Evolutionary conservation across 1,284 basidiomycete species (phyloP).

Genomic region (Pseudomicrostroma phylloplanum): DNA sequence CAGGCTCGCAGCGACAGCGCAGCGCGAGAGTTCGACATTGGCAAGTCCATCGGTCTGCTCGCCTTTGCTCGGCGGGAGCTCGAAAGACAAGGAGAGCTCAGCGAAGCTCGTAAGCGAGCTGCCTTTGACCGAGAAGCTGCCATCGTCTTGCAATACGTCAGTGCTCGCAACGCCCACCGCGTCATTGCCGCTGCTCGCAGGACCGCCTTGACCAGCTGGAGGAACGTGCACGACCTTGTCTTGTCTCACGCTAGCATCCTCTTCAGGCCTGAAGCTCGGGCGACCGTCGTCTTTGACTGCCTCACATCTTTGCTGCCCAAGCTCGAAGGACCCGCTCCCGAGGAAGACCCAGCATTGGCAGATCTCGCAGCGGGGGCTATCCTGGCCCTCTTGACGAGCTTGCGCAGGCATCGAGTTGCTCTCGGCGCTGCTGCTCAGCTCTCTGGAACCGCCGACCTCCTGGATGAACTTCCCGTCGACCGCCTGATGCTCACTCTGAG

Average conservation of each 20-base stretch:
- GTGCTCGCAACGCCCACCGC: slow-evolving; percentile 42
- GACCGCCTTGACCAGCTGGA: slow-evolving; percentile 38
- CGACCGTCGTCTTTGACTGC: slow-evolving; percentile 38
- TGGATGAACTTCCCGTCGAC: slow-evolving; percentile 55
- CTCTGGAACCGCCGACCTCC: slow-evolving; percentile 38
- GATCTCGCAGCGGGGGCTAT: slow-evolving; percentile 75
- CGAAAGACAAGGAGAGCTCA: slow-evolving; percentile 31
- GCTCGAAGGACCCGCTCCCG: slow-evolving; percentile 26
- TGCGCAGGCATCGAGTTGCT: slow-evolving; percentile 51
- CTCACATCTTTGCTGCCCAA: slow-evolving; percentile 40
- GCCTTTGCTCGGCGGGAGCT: slow-evolving; percentile 22
- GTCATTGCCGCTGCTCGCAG: slow-evolving; percentile 33
- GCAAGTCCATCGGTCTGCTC: slow-evolving; percentile 57
- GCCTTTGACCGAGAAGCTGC: slow-evolving; percentile 38
- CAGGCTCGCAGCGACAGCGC: slow-evolving; percentile 64
- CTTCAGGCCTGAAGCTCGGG: slow-evolving; percentile 36
- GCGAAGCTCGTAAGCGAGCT: slow-evolving; percentile 26
- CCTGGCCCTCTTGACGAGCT: slow-evolving; percentile 72
- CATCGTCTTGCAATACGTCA: slow-evolving; percentile 35
- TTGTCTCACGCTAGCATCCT: slow-evolving; percentile 30
- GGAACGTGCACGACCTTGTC: slow-evolving; percentile 43
- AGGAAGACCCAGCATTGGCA: slow-evolving; percentile 60
- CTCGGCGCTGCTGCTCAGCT: slow-evolving; percentile 14
- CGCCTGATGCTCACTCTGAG: slow-evolving; percentile 70
- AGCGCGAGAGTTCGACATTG: slow-evolving; percentile 68